phyloP scores from a whole-genome alignment of 1,284 basidiomycete genomes.

The Ustilago hordei region DNA sequence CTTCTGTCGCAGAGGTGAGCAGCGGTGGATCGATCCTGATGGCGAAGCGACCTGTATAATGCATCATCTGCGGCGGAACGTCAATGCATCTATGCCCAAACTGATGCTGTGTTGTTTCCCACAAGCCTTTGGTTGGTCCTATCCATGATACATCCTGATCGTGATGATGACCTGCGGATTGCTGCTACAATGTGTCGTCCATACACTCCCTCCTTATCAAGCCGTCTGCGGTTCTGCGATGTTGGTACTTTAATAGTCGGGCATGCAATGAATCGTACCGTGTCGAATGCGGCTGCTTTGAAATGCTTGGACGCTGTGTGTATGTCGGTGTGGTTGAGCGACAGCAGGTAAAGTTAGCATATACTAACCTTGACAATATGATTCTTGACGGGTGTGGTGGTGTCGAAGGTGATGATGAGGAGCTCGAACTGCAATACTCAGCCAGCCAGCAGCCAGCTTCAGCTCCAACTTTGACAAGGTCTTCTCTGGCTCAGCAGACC shows the following conservation, averaged over 20 bases:
- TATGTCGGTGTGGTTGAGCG: conserved; percentile 16
- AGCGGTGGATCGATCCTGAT: neutral
- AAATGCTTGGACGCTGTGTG: neutral
- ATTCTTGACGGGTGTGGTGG: conserved; percentile 56
- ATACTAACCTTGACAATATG: conserved; percentile 54
- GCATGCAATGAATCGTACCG: conserved; percentile 17
- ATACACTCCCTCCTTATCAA: neutral
- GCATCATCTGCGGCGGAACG: no score
- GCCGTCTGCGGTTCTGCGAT: neutral
- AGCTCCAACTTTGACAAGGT: neutral
- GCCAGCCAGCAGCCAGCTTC: conserved; percentile 1
- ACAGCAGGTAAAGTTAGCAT: conserved; percentile 5
- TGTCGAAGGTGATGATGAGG: conserved; percentile 51
- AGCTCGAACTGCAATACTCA: conserved; percentile 33
- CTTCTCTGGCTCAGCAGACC: neutral
- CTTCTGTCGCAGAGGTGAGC: neutral
- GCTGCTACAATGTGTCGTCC: neutral
- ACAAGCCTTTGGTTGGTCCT: neutral
- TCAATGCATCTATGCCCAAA: no score
- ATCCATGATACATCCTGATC: neutral
- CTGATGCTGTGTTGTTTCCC: no score
- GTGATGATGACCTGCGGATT: neutral
- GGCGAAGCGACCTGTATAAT: no score
- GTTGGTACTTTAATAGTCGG: neutral
- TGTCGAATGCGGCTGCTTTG: conserved; percentile 12